Percentiles rank a stretch among this genome's conserved stretches.
phyloP scores from a whole-genome alignment of 352 stramenopile genomes.

The Phytophthora palmivora region DNA sequence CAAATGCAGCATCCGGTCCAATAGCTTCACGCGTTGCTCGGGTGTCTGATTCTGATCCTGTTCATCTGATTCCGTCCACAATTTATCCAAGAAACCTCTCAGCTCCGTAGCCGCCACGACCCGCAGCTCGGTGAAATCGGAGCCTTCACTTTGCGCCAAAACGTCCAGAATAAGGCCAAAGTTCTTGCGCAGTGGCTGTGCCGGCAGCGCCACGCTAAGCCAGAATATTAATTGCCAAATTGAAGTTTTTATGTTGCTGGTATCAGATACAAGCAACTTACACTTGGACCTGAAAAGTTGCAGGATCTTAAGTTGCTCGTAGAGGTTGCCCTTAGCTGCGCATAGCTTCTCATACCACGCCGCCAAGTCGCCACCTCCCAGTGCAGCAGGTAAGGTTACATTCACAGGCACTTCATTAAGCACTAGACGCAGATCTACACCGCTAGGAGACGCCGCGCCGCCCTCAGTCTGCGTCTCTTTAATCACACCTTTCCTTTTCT shows the following conservation, averaged over 20 bases:
- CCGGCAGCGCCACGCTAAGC: constrained; percentile 48
- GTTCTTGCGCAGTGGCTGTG: constrained; percentile 70
- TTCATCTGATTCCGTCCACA: constrained; percentile 28
- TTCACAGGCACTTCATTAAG: constrained; percentile 42
- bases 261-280: constrained; percentile 37
- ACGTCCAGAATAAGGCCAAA: constrained; percentile 65
- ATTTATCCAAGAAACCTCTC: constrained; percentile 37
- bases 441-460: constrained; percentile 31
- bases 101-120: constrained; percentile 49
- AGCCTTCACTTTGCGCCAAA: constrained; percentile 37
- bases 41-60: constrained; percentile 6
- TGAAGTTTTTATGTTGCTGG: constrained; percentile 27
- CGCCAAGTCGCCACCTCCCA: constrained; percentile 41
- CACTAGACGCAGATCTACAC: constrained; percentile 44
- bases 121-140: constrained; percentile 21
- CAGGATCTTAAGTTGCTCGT: constrained; percentile 77
- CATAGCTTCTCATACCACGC: constrained; percentile 58
- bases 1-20: constrained; percentile 69
- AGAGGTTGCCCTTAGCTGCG: constrained; percentile 41
- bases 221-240: constrained; percentile 68
- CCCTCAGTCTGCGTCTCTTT: constrained; percentile 53
- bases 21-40: constrained; percentile 38
- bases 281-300: constrained; percentile 75
- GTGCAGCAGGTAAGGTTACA: constrained; percentile 38
- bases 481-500: constrained; percentile 79